Percentiles rank a stretch among this genome's conserved stretches.
These are phyloP conservation scores for Persicaria tinctoria DNA, from an alignment of 148 eudicot species.

Conservation along the genomic window DNA sequence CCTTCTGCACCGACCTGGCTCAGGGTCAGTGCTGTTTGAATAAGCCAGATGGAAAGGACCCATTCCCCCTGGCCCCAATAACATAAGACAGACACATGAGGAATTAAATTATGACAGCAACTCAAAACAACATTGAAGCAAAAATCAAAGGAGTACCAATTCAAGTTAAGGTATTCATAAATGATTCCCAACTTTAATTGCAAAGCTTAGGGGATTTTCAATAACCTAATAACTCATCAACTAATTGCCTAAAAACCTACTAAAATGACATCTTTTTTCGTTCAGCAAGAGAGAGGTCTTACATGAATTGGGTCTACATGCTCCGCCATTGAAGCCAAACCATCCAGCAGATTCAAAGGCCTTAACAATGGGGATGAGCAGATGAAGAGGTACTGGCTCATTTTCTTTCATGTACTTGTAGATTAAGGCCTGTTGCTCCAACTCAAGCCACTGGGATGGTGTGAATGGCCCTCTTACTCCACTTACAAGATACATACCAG, in stretches of 20 bases:
- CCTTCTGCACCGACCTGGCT: slow-evolving; percentile 66
- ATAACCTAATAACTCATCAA: too few species aligned
- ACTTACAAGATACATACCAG: slow-evolving; percentile 17
- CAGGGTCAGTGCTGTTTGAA: slow-evolving; percentile 48
- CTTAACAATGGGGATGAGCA: slow-evolving; percentile 44
- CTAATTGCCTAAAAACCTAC: not conserved
- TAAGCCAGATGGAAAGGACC: slow-evolving; percentile 47
- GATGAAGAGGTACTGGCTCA: slow-evolving; percentile 54
- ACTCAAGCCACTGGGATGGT: slow-evolving; percentile 66
- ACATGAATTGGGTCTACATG: slow-evolving; percentile 46
- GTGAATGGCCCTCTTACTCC: slow-evolving; percentile 48
- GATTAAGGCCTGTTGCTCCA: slow-evolving; percentile 67
- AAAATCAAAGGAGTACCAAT: not conserved
- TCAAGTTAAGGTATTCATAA: not conserved
- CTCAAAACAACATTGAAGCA: not conserved
- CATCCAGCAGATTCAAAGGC: slow-evolving; percentile 42
- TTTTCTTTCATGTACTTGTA: slow-evolving; percentile 56
- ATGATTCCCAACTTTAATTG: not conserved
- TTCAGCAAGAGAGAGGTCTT: slow-evolving; percentile 15
- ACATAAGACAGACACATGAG: not conserved
- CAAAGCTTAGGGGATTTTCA: not conserved
- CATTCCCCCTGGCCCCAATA: slow-evolving; percentile 39
- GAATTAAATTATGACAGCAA: not conserved
- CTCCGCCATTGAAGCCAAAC: slow-evolving; percentile 28
- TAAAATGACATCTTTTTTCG: not conserved